These are phyloP conservation scores for Pseudogymnoascus sp. DNA, from an alignment of 2,329 filamentous ascomycete species.

Conservation along the genomic window DNA sequence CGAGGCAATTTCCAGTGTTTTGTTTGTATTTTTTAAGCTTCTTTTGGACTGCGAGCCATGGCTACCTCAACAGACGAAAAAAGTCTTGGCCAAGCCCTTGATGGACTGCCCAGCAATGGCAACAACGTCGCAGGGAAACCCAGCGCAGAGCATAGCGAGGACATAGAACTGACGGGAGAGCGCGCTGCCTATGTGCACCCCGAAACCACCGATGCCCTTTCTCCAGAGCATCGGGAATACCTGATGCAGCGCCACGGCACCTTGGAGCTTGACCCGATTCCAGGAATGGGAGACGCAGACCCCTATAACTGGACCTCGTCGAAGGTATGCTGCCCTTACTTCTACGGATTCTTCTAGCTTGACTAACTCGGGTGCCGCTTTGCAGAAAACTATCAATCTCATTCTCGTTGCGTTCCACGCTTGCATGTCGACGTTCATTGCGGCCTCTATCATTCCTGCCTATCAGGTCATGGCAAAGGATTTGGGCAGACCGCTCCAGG, in stretches of 20 bases:
- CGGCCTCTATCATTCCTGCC: constrained; percentile 42
- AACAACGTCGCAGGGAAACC: not conserved
- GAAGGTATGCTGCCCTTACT: constrained; percentile 32
- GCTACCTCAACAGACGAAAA: not conserved
- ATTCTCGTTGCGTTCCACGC: constrained; percentile 44
- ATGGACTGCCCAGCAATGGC: not conserved
- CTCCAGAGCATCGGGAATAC: constrained; percentile 40
- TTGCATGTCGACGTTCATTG: constrained; percentile 45
- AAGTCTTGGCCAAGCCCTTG: not conserved
- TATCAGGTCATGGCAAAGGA: constrained; percentile 40
- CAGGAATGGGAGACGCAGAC: constrained; percentile 39
- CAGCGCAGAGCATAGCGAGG: not conserved
- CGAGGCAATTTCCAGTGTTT: not conserved
- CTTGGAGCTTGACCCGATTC: constrained; percentile 43
- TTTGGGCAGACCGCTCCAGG: constrained; percentile 36
- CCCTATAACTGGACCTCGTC: constrained; percentile 47
- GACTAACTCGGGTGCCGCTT: not conserved
- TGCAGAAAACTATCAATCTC: constrained; percentile 40
- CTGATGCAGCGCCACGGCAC: constrained; percentile 44
- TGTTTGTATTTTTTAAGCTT: not conserved
- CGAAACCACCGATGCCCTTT: constrained; percentile 27
- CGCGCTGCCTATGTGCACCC: constrained; percentile 19
- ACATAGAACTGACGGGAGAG: not conserved
- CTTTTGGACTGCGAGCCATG: not conserved
- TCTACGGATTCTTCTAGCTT: not conserved